Evolutionary conservation across 1,284 basidiomycete genomes (phyloP), one percentile per base, ranked within the genome.

Genomic region (Farysia itapuensis): DNA sequence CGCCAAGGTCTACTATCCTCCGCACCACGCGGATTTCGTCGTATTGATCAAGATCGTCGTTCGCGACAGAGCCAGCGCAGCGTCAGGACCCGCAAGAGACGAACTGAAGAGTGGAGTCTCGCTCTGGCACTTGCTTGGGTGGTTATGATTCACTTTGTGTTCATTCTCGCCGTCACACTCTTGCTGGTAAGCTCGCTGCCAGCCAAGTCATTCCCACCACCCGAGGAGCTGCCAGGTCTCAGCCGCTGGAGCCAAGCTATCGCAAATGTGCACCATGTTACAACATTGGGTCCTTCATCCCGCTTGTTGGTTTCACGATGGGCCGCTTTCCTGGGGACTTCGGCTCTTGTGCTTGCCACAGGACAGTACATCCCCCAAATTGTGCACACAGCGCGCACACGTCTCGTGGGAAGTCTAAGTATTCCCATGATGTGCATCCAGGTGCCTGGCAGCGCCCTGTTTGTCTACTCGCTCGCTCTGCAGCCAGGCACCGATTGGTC

Each of bases 401-500:
- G 86, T 67, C 82, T 93, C 6, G 93, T 97, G 7, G 93, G 92
- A 9, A 90, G 91, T 1, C 81, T 97, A 18, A 92, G 87, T 66
- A 88, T 97, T 58, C 86, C 86, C 2, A 95, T 90, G 84, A 96
- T 98, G 94, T 80, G 84, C 34, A 87, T 98, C 18, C 93, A 98
- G 78, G 90, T 86, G 6, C 94, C 94, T 0, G 94, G 94, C 2
- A 87, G 88, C 1, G 81, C 90, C 16, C 77, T 92, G 28, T 96
- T 98, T 84, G 87, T 92, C 12, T 75, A 88, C 29, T 90, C 88
- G 52, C 51, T 77, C 8, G 64, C 73, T 3, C 47, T 70, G 16
- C 68, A 67, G 40, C 73, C 74, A 12, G 75, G 74, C 5, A 63
- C 43, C 26, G 48, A 49, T 33, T 58, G 58, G 70, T 67, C 64